Base-by-base conservation (phyloP, 805 yeast species). In the Pichia gijzeniarum region DNA sequence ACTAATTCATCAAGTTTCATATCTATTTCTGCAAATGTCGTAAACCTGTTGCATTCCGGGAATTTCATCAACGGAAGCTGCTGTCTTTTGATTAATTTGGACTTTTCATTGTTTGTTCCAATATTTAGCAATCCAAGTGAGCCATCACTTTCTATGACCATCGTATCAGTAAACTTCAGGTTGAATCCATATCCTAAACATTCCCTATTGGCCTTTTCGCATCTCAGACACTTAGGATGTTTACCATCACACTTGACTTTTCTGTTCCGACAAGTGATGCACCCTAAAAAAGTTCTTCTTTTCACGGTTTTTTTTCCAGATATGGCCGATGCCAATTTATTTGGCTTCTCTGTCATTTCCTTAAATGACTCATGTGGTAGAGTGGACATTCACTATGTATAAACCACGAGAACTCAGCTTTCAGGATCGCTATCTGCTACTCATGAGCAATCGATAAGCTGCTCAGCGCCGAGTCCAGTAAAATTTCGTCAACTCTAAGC, bases 241-340 rank as follows among this genome's bases (percentile, higher is more conserved):
- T 58, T 49, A 12, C 71, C 65, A 54, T 75, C 81, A 59, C 82
- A 77, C 55, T 74, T 74, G 51, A 76, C 74, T 50, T 74, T 76
- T 21, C 80, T 61, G 19, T 62, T 55, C 33, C 82, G 62, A 52
- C 82, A 77, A 6, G 81, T 77, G 67, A 76, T 73, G 57, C 82
- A 77, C 4, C 82, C 82, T 38, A 70, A 63, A 56, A 74, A 74
- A 1, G 67, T 56, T 32, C 68, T 49, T 35, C 44, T 51, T 38
- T 58, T 59, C 5, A 42, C 17, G 13, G 34, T n/a, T 32, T 34
- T 28, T 27, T 43, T 21, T 17, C 41, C 25, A 3, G 8, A 12
- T 5, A 8, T 32, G 16, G 13, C 12, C 4, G 13, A 33, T 12
- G 4, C n/a, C 8, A 19, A 14, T 21, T 31, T n/a, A 25, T 7